Evolutionary conservation across 2,329 filamentous ascomycete genomes (phyloP), one percentile per base, ranked within the genome.

Genomic region (Arthrobotrys musiformis): DNA sequence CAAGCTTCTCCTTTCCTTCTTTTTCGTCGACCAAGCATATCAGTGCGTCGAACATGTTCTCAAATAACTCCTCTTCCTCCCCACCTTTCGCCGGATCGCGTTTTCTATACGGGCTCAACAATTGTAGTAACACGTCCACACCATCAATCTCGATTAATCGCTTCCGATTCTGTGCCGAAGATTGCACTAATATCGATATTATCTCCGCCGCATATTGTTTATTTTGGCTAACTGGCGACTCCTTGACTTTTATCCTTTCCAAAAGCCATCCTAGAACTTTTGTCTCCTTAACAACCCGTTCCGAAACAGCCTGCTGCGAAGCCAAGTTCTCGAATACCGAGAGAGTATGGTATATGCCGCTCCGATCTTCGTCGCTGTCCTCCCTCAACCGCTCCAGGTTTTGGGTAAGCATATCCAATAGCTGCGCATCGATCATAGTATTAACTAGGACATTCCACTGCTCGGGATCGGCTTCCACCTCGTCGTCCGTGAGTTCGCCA

Each of bases 131-230:
- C 2, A 87, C 83, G 81, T 99, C 94, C 6, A 95, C 87, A 0
- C 92, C 91, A 78, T 97, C 90, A 0, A 91, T 84, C 28, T 85
- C 83, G 40, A 89, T 88, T 4, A 97, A 85, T 54, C 87, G 87
- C 22, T 84, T 85, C 50, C 92, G 86, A 81, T 93, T 93, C 40
- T 87, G 84, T 0, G 87, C 79, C 2, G 92, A 93, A 0, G 90
- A 89, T 83, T 97, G 94, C 17, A 94, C 87, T 7, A 99, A 85
- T 67, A 99, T 95, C 11, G 94, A 93, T 1, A 99, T 86, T 6
- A 98, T 89, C 84, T 99, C 95, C 15, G 94, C 93, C 0, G 93
- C 89, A 82, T 98, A 99, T 83, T 97, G 94, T 82, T 95, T 97
- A 82, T 99, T 99, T 82, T 99, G 95, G 4, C 89, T 87, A 0